Evolutionary conservation across 106 monocot genomes (phyloP).

Genomic region (Xerophyta viscosa): DNA sequence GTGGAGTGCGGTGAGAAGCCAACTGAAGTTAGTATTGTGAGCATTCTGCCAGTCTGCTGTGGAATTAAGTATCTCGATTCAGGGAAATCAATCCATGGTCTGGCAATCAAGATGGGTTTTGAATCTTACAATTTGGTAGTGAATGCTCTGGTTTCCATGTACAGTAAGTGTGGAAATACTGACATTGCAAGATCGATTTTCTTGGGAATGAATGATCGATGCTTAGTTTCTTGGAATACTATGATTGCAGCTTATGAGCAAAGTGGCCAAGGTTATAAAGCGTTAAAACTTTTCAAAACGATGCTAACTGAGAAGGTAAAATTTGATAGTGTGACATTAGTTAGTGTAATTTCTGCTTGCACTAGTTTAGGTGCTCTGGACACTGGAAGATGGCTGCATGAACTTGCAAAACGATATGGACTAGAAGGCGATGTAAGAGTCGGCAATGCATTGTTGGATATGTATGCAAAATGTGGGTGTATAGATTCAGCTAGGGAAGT

Average conservation of each 20-base stretch:
- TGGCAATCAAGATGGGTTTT: neutral
- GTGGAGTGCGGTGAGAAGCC: neutral
- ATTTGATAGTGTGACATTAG: neutral
- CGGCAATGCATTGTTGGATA: conserved; percentile 4
- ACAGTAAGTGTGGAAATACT: neutral
- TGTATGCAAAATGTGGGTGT: conserved; percentile 4
- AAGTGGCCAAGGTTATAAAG: neutral
- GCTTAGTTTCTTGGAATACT: conserved; percentile 1
- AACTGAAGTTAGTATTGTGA: neutral
- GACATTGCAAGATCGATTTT: neutral
- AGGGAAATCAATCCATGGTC: conserved; percentile 4
- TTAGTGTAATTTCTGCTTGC: conserved; percentile 3
- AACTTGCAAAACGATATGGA: neutral
- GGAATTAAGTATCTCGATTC: neutral
- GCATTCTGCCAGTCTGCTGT: neutral
- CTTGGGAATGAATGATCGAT: neutral
- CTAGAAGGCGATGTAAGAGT: conserved; percentile 2
- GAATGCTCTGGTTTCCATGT: conserved; percentile 2
- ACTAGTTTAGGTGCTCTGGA: conserved; percentile 1
- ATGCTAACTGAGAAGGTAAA: conserved; percentile 5
- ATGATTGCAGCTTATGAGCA: conserved; percentile 4
- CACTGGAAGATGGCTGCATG: conserved; percentile 1
- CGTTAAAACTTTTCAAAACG: neutral
- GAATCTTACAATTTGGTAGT: neutral
- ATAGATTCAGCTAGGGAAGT: neutral